Conservation (phyloP, 306 rosid genomes). For the Lathyrus sativus region DNA sequence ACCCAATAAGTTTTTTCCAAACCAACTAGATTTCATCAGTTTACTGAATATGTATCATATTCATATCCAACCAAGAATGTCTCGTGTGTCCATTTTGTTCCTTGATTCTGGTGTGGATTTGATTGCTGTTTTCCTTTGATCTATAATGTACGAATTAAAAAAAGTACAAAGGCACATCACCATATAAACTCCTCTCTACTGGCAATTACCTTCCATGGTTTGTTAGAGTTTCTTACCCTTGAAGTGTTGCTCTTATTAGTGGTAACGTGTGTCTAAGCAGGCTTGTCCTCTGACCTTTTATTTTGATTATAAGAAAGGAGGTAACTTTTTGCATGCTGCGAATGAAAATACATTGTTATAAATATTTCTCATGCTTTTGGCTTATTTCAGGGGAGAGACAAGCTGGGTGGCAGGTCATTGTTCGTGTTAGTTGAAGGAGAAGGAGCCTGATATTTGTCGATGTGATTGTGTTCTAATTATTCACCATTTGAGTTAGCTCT, state of each 20-base stretch:
- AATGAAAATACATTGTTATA: constrained; percentile 25
- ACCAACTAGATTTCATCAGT: neutral
- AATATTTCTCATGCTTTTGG: constrained; percentile 25
- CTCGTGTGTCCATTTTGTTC: constrained; percentile 14
- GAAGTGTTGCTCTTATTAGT: constrained; percentile 27
- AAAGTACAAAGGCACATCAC: constrained; percentile 4
- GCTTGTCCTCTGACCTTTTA: too few relatives aligned
- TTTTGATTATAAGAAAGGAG: too few relatives aligned
- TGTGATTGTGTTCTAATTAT: constrained; percentile 33
- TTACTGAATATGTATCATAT: neutral
- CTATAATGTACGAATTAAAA: constrained; percentile 19
- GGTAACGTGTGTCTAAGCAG: too few relatives aligned
- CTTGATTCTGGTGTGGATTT: constrained; percentile 25
- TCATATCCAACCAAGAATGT: neutral
- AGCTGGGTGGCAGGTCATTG: constrained; percentile 65
- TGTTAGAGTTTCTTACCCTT: constrained; percentile 16
- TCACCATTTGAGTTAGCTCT: constrained; percentile 36
- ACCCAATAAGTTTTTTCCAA: neutral
- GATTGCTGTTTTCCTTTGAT: constrained; percentile 23
- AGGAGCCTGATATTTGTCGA: constrained; percentile 45
- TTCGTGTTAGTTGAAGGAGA: constrained; percentile 69
- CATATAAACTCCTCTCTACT: constrained; percentile 24
- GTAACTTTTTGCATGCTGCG: too few relatives aligned
- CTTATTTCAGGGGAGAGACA: constrained; percentile 77
- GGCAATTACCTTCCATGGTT: neutral